phyloP scores from a whole-genome alignment of 306 rosid genomes.

The Ormosia semicastrata region DNA sequence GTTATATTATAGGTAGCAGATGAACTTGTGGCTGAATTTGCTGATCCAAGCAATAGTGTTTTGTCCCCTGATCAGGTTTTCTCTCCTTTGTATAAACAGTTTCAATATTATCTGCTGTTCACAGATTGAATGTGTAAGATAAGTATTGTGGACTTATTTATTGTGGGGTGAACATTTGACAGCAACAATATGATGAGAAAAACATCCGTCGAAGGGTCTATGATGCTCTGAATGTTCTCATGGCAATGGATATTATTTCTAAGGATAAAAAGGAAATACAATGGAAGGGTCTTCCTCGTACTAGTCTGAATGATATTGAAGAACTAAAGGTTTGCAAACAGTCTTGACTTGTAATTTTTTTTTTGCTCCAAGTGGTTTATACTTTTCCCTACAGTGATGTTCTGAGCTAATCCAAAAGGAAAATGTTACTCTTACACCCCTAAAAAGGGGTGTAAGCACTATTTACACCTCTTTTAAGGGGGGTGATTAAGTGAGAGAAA shows the following conservation, averaged over 20 bases:
- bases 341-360: conserved; percentile 10
- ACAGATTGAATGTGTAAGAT: conserved; percentile 1
- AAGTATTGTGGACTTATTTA: conserved; percentile 16
- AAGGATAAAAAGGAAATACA: conserved; percentile 98
- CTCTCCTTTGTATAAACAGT: not conserved
- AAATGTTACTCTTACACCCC: no score
- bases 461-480: no score
- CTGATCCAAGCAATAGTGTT: conserved; percentile 67
- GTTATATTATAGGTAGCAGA: conserved; percentile 80
- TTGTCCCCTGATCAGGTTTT: conserved; percentile 92
- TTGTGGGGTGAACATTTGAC: conserved; percentile 34
- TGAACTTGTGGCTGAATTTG: conserved; percentile 96
- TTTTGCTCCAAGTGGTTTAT: not conserved
- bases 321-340: conserved; percentile 72
- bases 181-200: conserved; percentile 99
- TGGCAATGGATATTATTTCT: conserved; percentile 99
- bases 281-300: conserved; percentile 98
- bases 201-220: conserved; percentile 95
- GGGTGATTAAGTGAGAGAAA: no score
- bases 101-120: conserved; percentile 20
- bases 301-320: conserved; percentile 81
- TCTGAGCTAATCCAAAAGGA: conserved; percentile 15
- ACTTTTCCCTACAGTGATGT: conserved; percentile 16
- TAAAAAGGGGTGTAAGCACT: no score
- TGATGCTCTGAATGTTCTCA: conserved; percentile 96